Evolutionary conservation across 2,329 filamentous ascomycete genomes (phyloP).

Genomic region (Phaeosphaeria sp.): DNA sequence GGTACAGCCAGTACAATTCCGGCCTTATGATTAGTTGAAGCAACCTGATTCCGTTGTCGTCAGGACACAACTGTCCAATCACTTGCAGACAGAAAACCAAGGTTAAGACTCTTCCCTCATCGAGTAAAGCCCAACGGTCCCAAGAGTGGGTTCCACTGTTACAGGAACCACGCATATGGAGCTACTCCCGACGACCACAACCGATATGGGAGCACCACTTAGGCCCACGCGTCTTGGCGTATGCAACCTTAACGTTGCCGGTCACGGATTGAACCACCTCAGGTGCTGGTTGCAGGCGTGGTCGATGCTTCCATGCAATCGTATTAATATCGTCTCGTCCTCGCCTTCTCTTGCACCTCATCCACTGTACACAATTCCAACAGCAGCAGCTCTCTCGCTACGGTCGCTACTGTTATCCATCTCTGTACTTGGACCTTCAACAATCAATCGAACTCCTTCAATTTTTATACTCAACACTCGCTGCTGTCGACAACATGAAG

Average conservation of each 20-base stretch:
- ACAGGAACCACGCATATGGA: conserved; percentile 19
- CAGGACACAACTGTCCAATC: conserved; percentile 22
- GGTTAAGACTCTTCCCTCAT: conserved; percentile 21
- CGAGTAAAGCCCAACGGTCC: conserved; percentile 19
- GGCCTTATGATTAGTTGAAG: conserved; percentile 14
- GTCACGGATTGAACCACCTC: conserved; percentile 14
- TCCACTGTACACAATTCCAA: conserved; percentile 22
- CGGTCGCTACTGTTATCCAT: conserved; percentile 42
- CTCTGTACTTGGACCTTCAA: conserved; percentile 30
- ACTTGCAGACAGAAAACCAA: conserved; percentile 2
- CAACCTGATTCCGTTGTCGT: conserved; percentile 16
- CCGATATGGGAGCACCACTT: conserved; percentile 17
- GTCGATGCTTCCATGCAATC: conserved; percentile 18
- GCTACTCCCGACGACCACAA: conserved; percentile 8
- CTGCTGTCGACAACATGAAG: conserved; percentile 38
- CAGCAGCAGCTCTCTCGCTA: conserved; percentile 48
- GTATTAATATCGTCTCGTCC: conserved; percentile 34
- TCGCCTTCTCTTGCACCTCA: conserved; percentile 15
- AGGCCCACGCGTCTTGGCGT: conserved; percentile 34
- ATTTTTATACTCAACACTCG: conserved; percentile 13
- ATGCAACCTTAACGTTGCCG: conserved; percentile 38
- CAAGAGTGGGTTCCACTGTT: conserved; percentile 20
- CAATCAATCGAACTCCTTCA: conserved; percentile 9
- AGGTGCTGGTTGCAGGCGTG: conserved; percentile 28
- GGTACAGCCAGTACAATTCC: conserved; percentile 1